Base-by-base conservation (phyloP, 2,329 filamentous ascomycete genomes). In the Stachybotrys elegans region DNA sequence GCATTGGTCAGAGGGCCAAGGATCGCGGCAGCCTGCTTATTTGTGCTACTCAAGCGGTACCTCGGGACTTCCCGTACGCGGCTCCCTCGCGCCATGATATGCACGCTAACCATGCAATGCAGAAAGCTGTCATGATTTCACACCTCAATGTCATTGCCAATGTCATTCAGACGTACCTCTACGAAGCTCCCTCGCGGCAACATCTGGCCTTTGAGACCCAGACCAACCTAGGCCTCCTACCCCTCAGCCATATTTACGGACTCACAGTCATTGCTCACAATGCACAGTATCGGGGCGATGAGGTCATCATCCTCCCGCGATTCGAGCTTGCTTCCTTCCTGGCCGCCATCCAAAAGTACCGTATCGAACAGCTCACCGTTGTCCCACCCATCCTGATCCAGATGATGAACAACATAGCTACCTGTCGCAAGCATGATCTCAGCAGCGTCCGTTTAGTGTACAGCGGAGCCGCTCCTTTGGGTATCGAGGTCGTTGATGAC, bases 51-150 rank as follows among this genome's bases (percentile, higher is more conserved):
- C 84, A 0, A 88, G 83, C 59, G 87, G 87, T 17, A 92, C 87
- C 2, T 90, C 86, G 11, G 87, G 87, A 4, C 66, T 91, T 29
- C 87, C 87, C 14, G 83, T 86, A 70, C 56, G 73, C 52, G 23
- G 13, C 3, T 17, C 3, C 16, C 38, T 17, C 22, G 16, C 21
- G 34, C 22, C 6, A 16, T 19, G 14, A 8, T 17, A 16, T 23
- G n/a, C 17, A 23, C 17, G 14, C 19, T 22, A 11, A 11, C 47
- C 31, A 47, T 34, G 9, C 20, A 12, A 6, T 41, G 9, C 46
- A 86, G 79, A 89, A 90, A 83, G 87, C 86, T 36, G 87, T 91
- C 43, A 89, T 88, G 82, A 86, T 92, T 47, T 86, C 85, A 4
- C 87, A 92, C 59, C 68, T 69, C 29, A 92, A 92, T 51, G 83